These are phyloP conservation scores for Jacaranda mimosifolia DNA, from an alignment of 257 asterid genomes.

Conservation along the genomic window DNA sequence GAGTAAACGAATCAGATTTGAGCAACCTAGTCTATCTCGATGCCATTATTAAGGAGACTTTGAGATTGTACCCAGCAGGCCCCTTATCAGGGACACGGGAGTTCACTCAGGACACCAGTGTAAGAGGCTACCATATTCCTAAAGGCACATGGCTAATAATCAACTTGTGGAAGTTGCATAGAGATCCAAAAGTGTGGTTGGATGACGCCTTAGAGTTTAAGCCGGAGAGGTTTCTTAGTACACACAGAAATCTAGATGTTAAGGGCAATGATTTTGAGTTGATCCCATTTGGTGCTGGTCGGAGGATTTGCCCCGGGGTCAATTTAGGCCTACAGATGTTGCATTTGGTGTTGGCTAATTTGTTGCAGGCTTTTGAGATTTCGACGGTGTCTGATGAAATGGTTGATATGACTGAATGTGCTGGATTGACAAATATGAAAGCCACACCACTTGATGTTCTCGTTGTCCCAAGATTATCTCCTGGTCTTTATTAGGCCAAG, in stretches of 20 bases:
- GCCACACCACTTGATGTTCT: constrained; percentile 57
- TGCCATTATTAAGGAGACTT: constrained; percentile 36
- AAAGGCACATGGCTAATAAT: constrained; percentile 41
- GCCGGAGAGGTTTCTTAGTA: constrained; percentile 41
- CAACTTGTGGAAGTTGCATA: constrained; percentile 40
- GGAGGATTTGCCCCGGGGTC: constrained; percentile 62
- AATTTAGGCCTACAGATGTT: constrained; percentile 46
- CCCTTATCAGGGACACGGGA: constrained; percentile 28
- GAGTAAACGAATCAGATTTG: constrained; percentile 37
- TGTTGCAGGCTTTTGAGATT: constrained; percentile 56
- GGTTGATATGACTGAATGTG: constrained; percentile 58
- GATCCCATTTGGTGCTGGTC: constrained; percentile 66
- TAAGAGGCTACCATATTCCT: constrained; percentile 26
- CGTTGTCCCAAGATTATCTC: constrained; percentile 44
- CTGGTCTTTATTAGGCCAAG: constrained; percentile 18
- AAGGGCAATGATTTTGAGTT: constrained; percentile 49
- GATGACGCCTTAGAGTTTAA: constrained; percentile 23
- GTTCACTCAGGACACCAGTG: constrained; percentile 26
- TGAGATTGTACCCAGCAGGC: constrained; percentile 35
- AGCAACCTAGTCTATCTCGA: constrained; percentile 36
- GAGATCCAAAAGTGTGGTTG: constrained; percentile 33
- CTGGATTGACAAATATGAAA: constrained; percentile 50
- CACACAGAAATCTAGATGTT: constrained; percentile 22
- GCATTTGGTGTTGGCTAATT: constrained; percentile 51
- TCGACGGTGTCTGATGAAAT: constrained; percentile 29